Conservation (phyloP, 495 filamentous ascomycete genomes). For the Xylaria venustula region DNA sequence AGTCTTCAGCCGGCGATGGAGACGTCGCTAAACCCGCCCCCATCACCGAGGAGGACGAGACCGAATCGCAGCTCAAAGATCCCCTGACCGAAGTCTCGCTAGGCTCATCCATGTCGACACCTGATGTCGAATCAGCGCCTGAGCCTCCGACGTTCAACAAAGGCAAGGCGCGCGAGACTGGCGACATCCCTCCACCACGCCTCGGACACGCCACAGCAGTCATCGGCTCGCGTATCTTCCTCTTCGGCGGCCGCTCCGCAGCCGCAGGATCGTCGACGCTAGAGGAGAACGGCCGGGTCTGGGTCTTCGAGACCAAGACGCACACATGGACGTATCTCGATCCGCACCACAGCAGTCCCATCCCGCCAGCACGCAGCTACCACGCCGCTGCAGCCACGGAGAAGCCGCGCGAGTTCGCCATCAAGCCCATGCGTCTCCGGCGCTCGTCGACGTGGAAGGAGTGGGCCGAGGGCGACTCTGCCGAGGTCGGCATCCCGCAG, state of each 20-base stretch:
- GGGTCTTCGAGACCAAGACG: conserved; percentile 61
- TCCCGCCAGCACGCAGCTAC: conserved; percentile 44
- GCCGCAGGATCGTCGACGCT: conserved; percentile 43
- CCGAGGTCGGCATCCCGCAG: conserved; percentile 43
- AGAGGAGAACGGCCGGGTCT: conserved; percentile 62
- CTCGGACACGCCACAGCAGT: conserved; percentile 58
- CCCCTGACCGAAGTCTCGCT: conserved; percentile 24
- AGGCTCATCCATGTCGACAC: conserved; percentile 11
- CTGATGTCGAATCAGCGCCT: background rate
- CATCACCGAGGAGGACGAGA: conserved; percentile 39
- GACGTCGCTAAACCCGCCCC: conserved; percentile 14
- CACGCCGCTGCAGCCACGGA: conserved; percentile 49
- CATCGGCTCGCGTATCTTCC: conserved; percentile 59
- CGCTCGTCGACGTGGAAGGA: conserved; percentile 37
- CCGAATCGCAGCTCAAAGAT: conserved; percentile 26
- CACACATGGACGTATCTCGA: conserved; percentile 59
- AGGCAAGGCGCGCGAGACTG: background rate
- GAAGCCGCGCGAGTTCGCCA: conserved; percentile 41
- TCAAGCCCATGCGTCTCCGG: conserved; percentile 19
- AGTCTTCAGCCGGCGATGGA: background rate
- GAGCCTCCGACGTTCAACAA: conserved; percentile 12
- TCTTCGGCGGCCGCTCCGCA: conserved; percentile 59
- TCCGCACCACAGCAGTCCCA: conserved; percentile 36
- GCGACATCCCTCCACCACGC: conserved; percentile 48
- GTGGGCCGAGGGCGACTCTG: conserved; percentile 42